A percentile compares a stretch with the other conserved stretches of the same genome.
phyloP scores from a whole-genome alignment of 2,329 filamentous ascomycete genomes.

The Aspergillus felis region DNA sequence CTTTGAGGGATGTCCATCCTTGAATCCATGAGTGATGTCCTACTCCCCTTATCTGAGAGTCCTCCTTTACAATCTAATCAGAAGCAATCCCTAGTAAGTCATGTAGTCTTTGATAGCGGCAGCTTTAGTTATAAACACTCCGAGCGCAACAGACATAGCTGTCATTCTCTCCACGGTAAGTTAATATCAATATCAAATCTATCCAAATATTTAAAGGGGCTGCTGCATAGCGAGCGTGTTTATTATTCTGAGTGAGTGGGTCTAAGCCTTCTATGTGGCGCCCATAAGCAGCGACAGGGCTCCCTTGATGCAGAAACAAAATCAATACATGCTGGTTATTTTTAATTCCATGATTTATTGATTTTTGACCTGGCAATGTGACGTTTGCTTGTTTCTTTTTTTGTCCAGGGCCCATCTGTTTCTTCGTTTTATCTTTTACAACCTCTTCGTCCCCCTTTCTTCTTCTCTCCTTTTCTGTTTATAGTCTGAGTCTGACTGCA shows the following conservation, averaged over 20 bases:
- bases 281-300: neutral
- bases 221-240: neutral
- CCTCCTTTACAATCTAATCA: too few relatives aligned
- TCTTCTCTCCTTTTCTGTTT: neutral
- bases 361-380: neutral
- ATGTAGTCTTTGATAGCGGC: too few relatives aligned
- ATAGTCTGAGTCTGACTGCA: neutral
- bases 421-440: slow-evolving; percentile 1
- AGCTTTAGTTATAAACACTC: too few relatives aligned
- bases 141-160: too few relatives aligned
- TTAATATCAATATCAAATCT: neutral
- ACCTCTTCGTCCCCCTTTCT: neutral
- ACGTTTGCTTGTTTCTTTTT: neutral
- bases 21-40: too few relatives aligned
- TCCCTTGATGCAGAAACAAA: neutral
- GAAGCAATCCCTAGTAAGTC: too few relatives aligned
- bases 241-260: neutral
- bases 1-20: too few relatives aligned
- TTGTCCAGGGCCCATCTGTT: slow-evolving; percentile 2
- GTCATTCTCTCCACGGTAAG: too few relatives aligned
- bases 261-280: neutral
- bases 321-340: neutral
- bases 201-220: neutral
- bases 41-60: too few relatives aligned
- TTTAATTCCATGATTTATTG: neutral